These are phyloP conservation scores for Colletotrichum abscissum DNA, from an alignment of 2,329 filamentous ascomycete genomes.

Conservation along the genomic window DNA sequence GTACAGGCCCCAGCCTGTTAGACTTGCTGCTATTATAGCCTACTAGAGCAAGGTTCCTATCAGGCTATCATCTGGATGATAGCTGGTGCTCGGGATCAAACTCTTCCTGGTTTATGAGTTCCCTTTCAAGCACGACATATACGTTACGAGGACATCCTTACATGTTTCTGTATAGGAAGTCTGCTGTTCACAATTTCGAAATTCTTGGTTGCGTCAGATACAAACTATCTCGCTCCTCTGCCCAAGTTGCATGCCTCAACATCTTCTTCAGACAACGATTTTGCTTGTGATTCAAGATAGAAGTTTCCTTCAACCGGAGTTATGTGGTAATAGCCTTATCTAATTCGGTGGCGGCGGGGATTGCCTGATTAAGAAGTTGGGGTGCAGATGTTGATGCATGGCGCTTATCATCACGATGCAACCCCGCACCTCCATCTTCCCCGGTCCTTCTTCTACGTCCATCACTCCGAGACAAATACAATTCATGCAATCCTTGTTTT, in stretches of 20 bases:
- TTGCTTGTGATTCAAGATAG: fast-evolving
- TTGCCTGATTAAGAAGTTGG: neutral
- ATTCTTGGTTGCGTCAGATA: too few species aligned
- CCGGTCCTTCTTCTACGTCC: neutral
- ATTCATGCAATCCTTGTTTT: neutral
- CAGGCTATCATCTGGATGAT: too few species aligned
- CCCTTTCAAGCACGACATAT: too few species aligned
- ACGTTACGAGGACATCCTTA: too few species aligned
- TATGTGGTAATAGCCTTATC: neutral
- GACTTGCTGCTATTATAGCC: too few species aligned
- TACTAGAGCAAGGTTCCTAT: too few species aligned
- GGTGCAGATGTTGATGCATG: neutral
- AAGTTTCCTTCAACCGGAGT: neutral
- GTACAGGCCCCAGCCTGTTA: too few species aligned
- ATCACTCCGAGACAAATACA: neutral
- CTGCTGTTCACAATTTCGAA: too few species aligned
- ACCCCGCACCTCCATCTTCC: neutral
- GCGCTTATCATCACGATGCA: neutral
- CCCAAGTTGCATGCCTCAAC: neutral
- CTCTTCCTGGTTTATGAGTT: too few species aligned
- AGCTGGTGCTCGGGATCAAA: too few species aligned
- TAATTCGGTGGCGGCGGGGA: neutral
- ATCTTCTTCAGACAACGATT: neutral
- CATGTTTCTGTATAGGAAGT: too few species aligned
- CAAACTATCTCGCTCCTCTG: neutral